phyloP scores from a whole-genome alignment of 495 filamentous ascomycete species.

The Podospora pseudopauciseta region DNA sequence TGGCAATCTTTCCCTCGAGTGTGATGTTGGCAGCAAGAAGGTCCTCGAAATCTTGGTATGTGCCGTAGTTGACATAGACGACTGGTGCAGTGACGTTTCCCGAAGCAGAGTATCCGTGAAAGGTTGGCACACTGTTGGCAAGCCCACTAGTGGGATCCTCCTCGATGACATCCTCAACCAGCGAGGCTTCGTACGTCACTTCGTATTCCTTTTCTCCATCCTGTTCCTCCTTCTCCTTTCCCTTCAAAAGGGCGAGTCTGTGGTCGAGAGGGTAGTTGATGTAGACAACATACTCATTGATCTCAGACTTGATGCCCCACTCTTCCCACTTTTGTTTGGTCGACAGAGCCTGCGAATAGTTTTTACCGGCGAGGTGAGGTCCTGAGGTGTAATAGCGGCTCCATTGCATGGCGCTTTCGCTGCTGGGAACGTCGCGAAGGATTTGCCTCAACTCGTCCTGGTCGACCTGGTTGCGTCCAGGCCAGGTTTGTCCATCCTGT shows the following conservation, averaged over 20 bases:
- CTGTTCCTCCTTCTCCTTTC: conserved; percentile 54
- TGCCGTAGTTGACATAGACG: conserved; percentile 88
- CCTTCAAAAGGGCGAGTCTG: conserved; percentile 63
- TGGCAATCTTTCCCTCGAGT: conserved; percentile 78
- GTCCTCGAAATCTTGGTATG: conserved; percentile 79
- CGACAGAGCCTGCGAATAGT: conserved; percentile 81
- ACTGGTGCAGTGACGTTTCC: conserved; percentile 81
- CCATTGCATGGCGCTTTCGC: conserved; percentile 71
- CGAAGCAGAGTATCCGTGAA: conserved; percentile 90
- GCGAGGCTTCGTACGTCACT: conserved; percentile 72
- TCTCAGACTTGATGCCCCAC: conserved; percentile 68
- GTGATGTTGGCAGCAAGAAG: conserved; percentile 70
- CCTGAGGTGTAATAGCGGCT: conserved; percentile 87
- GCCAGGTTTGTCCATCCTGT: conserved; percentile 23
- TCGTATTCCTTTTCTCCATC: conserved; percentile 42
- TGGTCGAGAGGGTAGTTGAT: conserved; percentile 85
- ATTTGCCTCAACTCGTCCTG: conserved; percentile 68
- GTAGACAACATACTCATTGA: conserved; percentile 84
- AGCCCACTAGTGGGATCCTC: conserved; percentile 76
- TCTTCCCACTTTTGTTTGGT: conserved; percentile 81
- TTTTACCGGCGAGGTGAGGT: conserved; percentile 84
- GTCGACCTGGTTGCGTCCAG: conserved; percentile 38
- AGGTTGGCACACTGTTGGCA: conserved; percentile 76
- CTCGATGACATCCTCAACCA: conserved; percentile 83
- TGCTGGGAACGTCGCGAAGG: conserved; percentile 66